Evolutionary conservation across 2,329 filamentous ascomycete species (phyloP), one percentile per base, ranked within the genome.

Genomic region (Ceratocystis papillata): DNA sequence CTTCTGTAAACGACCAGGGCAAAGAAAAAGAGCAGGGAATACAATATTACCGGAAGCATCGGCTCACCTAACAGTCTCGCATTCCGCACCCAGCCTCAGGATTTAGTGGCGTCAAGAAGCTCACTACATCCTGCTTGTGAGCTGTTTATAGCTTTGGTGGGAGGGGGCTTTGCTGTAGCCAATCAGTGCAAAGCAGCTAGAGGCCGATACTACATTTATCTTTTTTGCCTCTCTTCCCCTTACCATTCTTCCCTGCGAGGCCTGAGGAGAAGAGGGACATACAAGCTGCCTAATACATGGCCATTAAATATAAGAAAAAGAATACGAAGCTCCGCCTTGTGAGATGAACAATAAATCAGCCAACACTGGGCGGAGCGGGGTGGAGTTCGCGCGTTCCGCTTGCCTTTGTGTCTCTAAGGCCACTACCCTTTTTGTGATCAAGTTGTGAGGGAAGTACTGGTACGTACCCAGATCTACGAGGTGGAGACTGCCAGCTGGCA

Each of bases 401-500:
- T 28, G 22, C 4, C 20, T 53, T 28, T 53, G 5, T 48, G n/a
- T 20, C 3, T 20, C 46, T 7, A 5, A 10, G 20, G 17, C 45
- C 3, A 10, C 48, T 22, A 22, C 48, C 6, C 20, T 50, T 50
- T n/a, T 7, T 50, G 46, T 50, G 8, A 3, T 7, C 46, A n/a
- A 22, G n/a, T 22, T 50, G 20, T 12, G 6, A 25, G 46, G n/a
- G 46, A 53, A 53, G 48, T 53, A 53, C 48, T 25, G 48, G 48
- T 53, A 53, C 48, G 46, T 22, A n/a, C 8, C 45, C 22, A 59
- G 53, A 17, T 17, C 53, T 12, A 4, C 37, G 37, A 4, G 10
- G 37, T 41, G 37, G 37, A 41, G 10, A 41, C 37, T 59, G 55
- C 55, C 55, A 59, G 55, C 28, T 59, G 55, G 5, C 55, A 57